Evolutionary conservation across 352 stramenopile genomes (phyloP), one percentile per base, ranked within the genome.

Genomic region (Globisporangium megalacanthum): DNA sequence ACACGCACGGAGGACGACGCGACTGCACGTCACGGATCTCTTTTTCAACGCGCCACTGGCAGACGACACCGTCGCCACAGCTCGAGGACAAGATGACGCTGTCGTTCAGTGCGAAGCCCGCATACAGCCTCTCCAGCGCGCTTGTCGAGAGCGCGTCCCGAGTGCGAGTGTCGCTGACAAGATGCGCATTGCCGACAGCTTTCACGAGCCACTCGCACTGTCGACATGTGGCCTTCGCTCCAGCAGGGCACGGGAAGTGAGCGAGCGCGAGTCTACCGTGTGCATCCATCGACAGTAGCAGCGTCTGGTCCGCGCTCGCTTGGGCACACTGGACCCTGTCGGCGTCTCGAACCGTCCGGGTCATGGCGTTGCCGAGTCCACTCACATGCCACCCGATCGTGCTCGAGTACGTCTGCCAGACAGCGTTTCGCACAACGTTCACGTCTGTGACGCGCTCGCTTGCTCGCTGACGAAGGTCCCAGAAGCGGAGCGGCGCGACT

Each of bases 21-120:
- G 77, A 73, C 20, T 88, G 77, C 1, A 69, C 60, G 35, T 86
- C 77, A 9, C 44, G 49, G 7, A 72, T 60, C 35, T 85, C 75
- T 15, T 82, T 78, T 25, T 70, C 68, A n/a, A 89, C 54, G 17
- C 66, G 61, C 81, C 81, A 94, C 49, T 92, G 83, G 50, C 79
- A 92, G 42, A 92, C 75, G 10, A 75, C 74, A 33, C 72, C 66
- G 10, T 78, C 68, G 15, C 56, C 44, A 41, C 69, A 70, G 46
- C 73, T 76, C 8, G 76, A 73, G 0, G 81, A 80, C 13, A 94
- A 41, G 7, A 75, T 53, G 13, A 89, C 37, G 39, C 66, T 77
- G 47, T 88, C 83, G 49, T 86, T 75, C 3, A 89, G 64, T 9
- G 83, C 79, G 60, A 92, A 92, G 0, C 70, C 67, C 6, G 60